These are phyloP conservation scores for Lactarius hatsudake DNA, from an alignment of 768 basidiomycete genomes.

Conservation along the genomic window DNA sequence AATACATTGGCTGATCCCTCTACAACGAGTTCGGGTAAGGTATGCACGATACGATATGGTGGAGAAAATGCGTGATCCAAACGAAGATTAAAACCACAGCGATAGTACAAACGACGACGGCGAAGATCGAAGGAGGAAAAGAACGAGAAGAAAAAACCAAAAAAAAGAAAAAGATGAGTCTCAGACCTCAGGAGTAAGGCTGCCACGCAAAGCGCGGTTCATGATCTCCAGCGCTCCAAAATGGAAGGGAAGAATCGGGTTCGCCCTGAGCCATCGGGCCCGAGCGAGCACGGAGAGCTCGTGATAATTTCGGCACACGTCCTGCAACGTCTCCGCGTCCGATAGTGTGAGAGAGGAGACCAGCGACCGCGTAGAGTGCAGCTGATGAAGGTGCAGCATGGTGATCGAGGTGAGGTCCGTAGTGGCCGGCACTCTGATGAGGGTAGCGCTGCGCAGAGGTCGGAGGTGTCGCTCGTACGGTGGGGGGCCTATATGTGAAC, in stretches of 20 bases:
- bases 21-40: conserved; percentile 21
- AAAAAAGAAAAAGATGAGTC: neutral
- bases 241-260: conserved; percentile 66
- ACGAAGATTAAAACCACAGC: conserved; percentile 12
- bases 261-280: conserved; percentile 44
- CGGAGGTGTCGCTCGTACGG: conserved; percentile 39
- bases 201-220: conserved; percentile 40
- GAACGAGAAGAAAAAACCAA: too few species aligned
- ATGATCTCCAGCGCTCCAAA: conserved; percentile 69
- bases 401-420: conserved; percentile 42
- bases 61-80: conserved; percentile 19
- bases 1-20: conserved; percentile 23
- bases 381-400: conserved; percentile 61
- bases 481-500: conserved; percentile 36
- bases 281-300: conserved; percentile 63
- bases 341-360: conserved; percentile 38
- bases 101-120: neutral
- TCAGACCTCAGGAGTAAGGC: conserved; percentile 30
- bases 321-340: conserved; percentile 41
- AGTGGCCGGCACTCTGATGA: conserved; percentile 54
- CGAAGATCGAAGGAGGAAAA: neutral
- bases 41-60: conserved; percentile 20
- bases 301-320: conserved; percentile 67
- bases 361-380: conserved; percentile 47
- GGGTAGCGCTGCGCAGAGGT: conserved; percentile 55